Conservation (phyloP, 495 filamentous ascomycete genomes). For the Cudoniella acicularis region DNA sequence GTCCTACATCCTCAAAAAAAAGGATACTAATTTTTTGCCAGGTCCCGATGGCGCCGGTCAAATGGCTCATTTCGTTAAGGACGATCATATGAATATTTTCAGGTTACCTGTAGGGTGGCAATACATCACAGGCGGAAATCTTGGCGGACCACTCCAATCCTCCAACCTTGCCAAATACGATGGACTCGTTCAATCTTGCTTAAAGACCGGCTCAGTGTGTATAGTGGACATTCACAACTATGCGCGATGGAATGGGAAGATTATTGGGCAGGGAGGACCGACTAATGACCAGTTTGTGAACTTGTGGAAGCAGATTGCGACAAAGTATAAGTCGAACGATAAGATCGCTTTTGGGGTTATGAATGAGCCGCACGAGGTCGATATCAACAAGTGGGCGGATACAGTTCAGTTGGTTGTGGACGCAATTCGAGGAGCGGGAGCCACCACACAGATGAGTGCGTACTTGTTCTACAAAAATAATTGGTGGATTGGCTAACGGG, state of each 20-base stretch:
- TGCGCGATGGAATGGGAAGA: constrained; percentile 54
- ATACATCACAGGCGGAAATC: constrained; percentile 42
- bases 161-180: constrained; percentile 17
- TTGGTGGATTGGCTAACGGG: background rate
- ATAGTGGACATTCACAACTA: constrained; percentile 47
- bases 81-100: constrained; percentile 46
- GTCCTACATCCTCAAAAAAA: too few species aligned
- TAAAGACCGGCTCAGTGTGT: constrained; percentile 47
- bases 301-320: constrained; percentile 55
- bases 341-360: constrained; percentile 58
- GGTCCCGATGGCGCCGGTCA: constrained; percentile 37
- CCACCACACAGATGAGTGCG: constrained; percentile 50
- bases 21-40: too few species aligned
- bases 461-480: constrained; percentile 36
- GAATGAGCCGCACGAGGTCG: constrained; percentile 54
- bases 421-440: constrained; percentile 55
- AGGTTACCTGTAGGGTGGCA: constrained; percentile 52
- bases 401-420: constrained; percentile 54
- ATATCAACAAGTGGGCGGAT: constrained; percentile 38
- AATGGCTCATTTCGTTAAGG: constrained; percentile 46
- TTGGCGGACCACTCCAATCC: constrained; percentile 38
- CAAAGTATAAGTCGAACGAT: constrained; percentile 43
- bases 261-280: constrained; percentile 57
- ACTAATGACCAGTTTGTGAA: constrained; percentile 51
- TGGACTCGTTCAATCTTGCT: constrained; percentile 49